A percentile compares a stretch with the other conserved stretches of the same genome.
Evolutionary conservation across 2,329 filamentous ascomycete species (phyloP).

Genomic region (Graphilbum ipis-grandicollis): DNA sequence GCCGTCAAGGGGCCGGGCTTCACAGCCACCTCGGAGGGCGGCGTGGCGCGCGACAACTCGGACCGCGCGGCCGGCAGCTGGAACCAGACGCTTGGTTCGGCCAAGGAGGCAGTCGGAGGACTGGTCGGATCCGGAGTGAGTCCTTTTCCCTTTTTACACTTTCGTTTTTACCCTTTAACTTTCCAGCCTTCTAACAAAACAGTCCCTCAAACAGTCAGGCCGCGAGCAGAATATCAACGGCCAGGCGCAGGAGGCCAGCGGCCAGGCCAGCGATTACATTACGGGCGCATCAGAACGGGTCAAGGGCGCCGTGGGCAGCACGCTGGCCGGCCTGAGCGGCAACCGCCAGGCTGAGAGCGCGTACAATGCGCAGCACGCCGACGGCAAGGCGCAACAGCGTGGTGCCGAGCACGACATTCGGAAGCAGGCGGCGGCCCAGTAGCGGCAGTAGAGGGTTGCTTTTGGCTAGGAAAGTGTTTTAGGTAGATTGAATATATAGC

Average conservation of each 20-base stretch:
- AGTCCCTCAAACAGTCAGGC: slow-evolving; percentile 56
- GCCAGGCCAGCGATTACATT: slow-evolving; percentile 60
- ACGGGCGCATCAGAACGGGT: slow-evolving; percentile 50
- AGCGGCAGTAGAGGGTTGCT: neutral
- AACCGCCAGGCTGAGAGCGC: slow-evolving; percentile 46
- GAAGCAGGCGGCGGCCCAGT: slow-evolving; percentile 44
- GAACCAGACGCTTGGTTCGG: slow-evolving; percentile 79
- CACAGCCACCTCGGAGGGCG: slow-evolving; percentile 52
- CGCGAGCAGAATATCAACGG: slow-evolving; percentile 65
- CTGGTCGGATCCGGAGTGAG: slow-evolving; percentile 54
- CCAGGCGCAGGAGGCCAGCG: slow-evolving; percentile 65
- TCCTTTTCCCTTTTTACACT: neutral
- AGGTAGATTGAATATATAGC: too few relatives aligned
- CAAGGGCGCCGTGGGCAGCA: slow-evolving; percentile 48
- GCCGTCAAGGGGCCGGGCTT: slow-evolving; percentile 59
- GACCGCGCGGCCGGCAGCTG: slow-evolving; percentile 57
- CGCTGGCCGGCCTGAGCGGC: slow-evolving; percentile 56
- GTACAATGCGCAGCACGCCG: slow-evolving; percentile 55
- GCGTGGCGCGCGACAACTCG: slow-evolving; percentile 52
- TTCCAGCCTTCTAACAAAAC: neutral
- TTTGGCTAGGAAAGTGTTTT: too few relatives aligned
- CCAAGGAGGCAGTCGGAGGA: slow-evolving; percentile 67
- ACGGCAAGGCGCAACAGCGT: slow-evolving; percentile 64
- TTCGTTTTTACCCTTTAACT: neutral
- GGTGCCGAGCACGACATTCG: slow-evolving; percentile 67